A percentile compares a stretch with the other conserved stretches of the same genome.
These are phyloP conservation scores for Pichia nanzhaoensis DNA, from an alignment of 805 yeast species.

Conservation along the genomic window DNA sequence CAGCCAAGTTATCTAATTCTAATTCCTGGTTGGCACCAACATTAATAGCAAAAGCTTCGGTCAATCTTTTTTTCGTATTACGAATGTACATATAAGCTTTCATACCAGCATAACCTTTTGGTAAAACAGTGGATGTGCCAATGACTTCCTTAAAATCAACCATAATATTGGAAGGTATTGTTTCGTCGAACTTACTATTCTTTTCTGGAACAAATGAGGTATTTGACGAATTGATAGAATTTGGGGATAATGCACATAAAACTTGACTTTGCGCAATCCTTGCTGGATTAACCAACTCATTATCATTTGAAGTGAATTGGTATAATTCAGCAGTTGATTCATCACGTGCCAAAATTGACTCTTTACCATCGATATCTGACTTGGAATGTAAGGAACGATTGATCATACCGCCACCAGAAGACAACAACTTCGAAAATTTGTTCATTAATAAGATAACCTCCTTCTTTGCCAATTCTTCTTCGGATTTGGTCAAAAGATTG, in stretches of 20 bases:
- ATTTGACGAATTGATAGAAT: slow-evolving; percentile 38
- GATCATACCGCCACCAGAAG: slow-evolving; percentile 34
- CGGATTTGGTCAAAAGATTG: slow-evolving; percentile 48
- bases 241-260: slow-evolving; percentile 63
- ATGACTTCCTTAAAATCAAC: slow-evolving; percentile 70
- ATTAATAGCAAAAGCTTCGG: slow-evolving; percentile 74
- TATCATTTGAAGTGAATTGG: slow-evolving; percentile 18
- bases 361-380: slow-evolving; percentile 42
- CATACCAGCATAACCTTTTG: slow-evolving; percentile 64
- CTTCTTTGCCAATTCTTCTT: slow-evolving; percentile 41
- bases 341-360: slow-evolving; percentile 62
- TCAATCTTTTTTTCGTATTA: slow-evolving; percentile 53
- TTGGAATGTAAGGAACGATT: slow-evolving; percentile 25
- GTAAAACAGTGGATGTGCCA: slow-evolving; percentile 51
- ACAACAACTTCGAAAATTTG: slow-evolving; percentile 54
- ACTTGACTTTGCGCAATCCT: slow-evolving; percentile 60
- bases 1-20: slow-evolving; percentile 61
- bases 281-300: slow-evolving; percentile 39
- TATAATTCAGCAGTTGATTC: slow-evolving; percentile 51
- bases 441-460: slow-evolving; percentile 46
- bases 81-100: slow-evolving; percentile 68
- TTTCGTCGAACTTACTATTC: slow-evolving; percentile 41
- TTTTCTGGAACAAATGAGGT: slow-evolving; percentile 37
- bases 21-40: slow-evolving; percentile 52
- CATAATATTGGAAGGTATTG: slow-evolving; percentile 58